Percentiles rank a stretch among this genome's conserved stretches.
These are phyloP conservation scores for Serendipita sp. DNA, from an alignment of 768 basidiomycete species.

Conservation along the genomic window DNA sequence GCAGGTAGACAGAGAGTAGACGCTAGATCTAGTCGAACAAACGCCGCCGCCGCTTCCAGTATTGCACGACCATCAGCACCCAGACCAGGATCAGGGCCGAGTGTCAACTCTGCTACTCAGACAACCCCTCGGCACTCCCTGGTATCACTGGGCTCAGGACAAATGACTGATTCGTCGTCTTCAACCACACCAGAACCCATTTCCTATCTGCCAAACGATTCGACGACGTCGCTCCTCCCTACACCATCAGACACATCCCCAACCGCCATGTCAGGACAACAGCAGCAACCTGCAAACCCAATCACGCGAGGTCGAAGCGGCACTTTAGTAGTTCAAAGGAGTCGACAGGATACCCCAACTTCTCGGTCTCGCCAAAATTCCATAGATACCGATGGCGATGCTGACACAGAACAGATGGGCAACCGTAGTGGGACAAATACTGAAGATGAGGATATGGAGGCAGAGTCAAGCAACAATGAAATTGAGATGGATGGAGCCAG, in stretches of 20 bases:
- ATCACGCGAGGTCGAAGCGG: neutral
- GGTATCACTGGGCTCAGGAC: neutral
- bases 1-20: neutral
- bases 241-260: neutral
- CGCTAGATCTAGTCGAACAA: neutral
- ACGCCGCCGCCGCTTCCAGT: neutral
- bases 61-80: neutral
- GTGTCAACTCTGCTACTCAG: neutral
- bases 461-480: conserved; percentile 2
- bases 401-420: neutral
- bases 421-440: conserved; percentile 2
- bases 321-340: neutral
- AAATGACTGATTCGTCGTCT: neutral
- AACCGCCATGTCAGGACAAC: neutral
- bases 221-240: neutral
- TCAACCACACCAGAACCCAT: neutral
- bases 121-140: neutral
- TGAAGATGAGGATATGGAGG: conserved; percentile 3
- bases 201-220: neutral
- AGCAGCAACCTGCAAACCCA: neutral
- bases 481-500: conserved; percentile 13
- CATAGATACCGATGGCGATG: neutral
- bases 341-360: neutral
- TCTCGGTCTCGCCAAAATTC: neutral
- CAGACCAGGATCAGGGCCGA: neutral